A percentile compares a stretch with the other conserved stretches of the same genome.
These are phyloP conservation scores for Corchorus capsularis DNA, from an alignment of 345 rosid species.

Conservation along the genomic window DNA sequence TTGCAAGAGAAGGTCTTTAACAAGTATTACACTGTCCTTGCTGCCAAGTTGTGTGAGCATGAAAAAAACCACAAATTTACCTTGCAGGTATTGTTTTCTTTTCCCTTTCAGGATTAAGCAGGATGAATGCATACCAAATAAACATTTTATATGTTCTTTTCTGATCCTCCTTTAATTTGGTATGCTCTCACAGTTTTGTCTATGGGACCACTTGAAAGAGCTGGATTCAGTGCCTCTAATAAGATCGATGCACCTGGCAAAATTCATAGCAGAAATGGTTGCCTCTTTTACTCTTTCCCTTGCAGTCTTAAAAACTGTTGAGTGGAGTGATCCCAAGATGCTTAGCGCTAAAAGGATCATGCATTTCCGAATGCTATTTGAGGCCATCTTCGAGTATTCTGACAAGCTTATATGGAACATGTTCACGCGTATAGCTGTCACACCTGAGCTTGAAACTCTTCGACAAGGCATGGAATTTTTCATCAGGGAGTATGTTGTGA, in stretches of 20 bases:
- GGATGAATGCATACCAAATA: background rate
- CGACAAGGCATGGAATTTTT: conserved; percentile 71
- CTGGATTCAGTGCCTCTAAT: conserved; percentile 66
- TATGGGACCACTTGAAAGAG: conserved; percentile 92
- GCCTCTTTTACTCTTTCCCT: conserved; percentile 71
- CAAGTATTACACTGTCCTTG: conserved; percentile 77
- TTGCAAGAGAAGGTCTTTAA: conserved; percentile 85
- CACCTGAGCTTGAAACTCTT: conserved; percentile 68
- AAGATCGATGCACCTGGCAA: conserved; percentile 89
- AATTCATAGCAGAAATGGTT: conserved; percentile 80
- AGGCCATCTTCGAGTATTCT: conserved; percentile 65
- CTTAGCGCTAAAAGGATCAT: conserved; percentile 66
- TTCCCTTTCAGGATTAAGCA: background rate
- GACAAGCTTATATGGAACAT: conserved; percentile 72
- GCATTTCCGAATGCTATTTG: conserved; percentile 85
- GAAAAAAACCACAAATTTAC: conserved; percentile 91
- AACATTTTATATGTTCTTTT: background rate
- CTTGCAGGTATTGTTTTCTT: conserved; percentile 56
- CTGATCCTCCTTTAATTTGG: conserved; percentile 6
- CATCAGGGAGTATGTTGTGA: conserved; percentile 68
- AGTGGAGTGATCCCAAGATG: conserved; percentile 53
- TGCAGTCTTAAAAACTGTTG: conserved; percentile 65
- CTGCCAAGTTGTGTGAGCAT: conserved; percentile 79
- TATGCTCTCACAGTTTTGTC: conserved; percentile 57
- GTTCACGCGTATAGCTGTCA: conserved; percentile 69